Evolutionary conservation across 768 basidiomycete species (phyloP), one percentile per base, ranked within the genome.

Genomic region (Phlebiopsis gigantea): DNA sequence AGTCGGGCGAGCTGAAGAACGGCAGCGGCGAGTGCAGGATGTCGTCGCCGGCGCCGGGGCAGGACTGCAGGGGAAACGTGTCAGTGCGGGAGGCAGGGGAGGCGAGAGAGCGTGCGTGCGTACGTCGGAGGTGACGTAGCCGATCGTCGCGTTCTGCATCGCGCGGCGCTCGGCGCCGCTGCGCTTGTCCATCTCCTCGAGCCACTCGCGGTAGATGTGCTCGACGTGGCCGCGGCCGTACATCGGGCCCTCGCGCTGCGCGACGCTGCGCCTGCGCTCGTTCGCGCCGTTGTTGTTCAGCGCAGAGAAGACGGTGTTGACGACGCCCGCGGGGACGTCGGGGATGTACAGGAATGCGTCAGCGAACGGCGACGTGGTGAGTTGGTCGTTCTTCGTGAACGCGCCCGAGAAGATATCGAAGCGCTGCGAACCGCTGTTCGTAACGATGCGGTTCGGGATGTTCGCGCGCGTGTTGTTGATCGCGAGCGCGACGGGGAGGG

Each of bases 351-450:
- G 58, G 74, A 90, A 88, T 8, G 73, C 57, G 64, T 91, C 82
- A 0, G 72, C 68, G 65, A 88, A 93, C 0, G 91, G 88, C 5
- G 81, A 83, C 1, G 81, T 80, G 0, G 88, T 88, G 45, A 92
- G 77, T 62, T 90, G 85, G 68, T 93, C 90, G 66, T 92, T 88
- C 68, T 83, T 83, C 28, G 85, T 87, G 72, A 93, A 93, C 2
- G 81, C 64, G 1, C 90, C 90, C 1, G 76, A 62, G 64, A 82
- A 84, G 50, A 91, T 68, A 62, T 87, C 79, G 70, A 83, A 90
- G 49, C 88, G 82, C 63, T 83, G 74, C 10, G 76, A 80, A 10
- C 80, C 86, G 1, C 85, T 79, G 69, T 87, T 84, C 52, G 75
- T 71, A 56, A 90, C 80, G 67, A 87, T 79, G 61, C 89, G 72